Conservation (phyloP, 768 basidiomycete genomes). For the Naganishia onofrii region DNA sequence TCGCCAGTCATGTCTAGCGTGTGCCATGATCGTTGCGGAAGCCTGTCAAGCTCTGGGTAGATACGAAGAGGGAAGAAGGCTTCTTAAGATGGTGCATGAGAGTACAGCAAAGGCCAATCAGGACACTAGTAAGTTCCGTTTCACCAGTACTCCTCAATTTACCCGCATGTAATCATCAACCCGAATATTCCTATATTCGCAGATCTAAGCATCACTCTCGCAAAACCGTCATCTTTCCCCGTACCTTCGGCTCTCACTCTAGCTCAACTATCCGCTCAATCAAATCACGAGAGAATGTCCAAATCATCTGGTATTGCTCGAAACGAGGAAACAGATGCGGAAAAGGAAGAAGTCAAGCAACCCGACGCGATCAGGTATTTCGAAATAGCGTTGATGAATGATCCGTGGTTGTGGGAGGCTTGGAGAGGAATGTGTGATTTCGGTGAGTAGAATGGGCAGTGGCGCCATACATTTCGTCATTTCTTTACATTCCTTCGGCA, state of each 20-base stretch:
- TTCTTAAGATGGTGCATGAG: constrained; percentile 15
- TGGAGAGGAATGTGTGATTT: constrained; percentile 48
- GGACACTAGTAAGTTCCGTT: not conserved
- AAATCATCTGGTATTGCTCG: not conserved
- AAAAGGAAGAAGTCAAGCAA: constrained; percentile 3
- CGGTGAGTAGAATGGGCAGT: constrained; percentile 36
- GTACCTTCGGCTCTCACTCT: not conserved
- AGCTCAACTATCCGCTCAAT: not conserved
- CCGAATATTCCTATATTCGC: too few relatives aligned
- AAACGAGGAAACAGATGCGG: not conserved
- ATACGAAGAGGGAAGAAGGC: constrained; percentile 28
- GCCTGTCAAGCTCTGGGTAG: constrained; percentile 37
- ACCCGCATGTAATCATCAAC: too few relatives aligned
- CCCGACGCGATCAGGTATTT: constrained; percentile 25
- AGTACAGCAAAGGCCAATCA: constrained; percentile 6
- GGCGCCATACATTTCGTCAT: too few relatives aligned
- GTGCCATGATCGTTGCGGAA: constrained; percentile 45
- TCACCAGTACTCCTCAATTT: too few relatives aligned
- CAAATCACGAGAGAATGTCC: constrained; percentile 9
- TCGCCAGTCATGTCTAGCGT: constrained; percentile 36
- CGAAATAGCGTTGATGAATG: constrained; percentile 40
- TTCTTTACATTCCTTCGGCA: not conserved
- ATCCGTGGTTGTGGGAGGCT: constrained; percentile 51
- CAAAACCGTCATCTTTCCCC: constrained; percentile 12
- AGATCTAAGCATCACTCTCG: constrained; percentile 10